Evolutionary conservation across 2,329 filamentous ascomycete genomes (phyloP).

Genomic region (Cadophora luteo-olivacea): DNA sequence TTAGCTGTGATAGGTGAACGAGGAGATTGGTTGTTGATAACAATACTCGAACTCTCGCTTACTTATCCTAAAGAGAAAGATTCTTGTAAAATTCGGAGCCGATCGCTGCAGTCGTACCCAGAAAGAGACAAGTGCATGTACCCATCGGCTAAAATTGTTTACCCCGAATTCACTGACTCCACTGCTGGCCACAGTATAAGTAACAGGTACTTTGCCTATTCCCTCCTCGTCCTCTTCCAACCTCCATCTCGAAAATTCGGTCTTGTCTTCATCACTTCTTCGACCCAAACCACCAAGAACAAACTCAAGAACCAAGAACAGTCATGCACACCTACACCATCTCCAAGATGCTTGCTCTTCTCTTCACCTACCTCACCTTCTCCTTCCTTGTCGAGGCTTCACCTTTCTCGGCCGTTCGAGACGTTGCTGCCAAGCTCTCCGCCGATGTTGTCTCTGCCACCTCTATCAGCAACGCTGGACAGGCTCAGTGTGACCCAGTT

Average conservation of each 20-base stretch:
- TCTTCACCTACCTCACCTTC: conserved; percentile 4
- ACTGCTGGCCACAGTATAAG: neutral
- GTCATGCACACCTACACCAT: neutral
- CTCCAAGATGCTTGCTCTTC: neutral
- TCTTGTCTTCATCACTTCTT: neutral
- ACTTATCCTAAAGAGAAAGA: neutral
- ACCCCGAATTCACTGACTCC: neutral
- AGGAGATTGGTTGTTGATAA: neutral
- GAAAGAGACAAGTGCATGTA: neutral
- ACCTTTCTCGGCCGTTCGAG: neutral
- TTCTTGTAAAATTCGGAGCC: neutral
- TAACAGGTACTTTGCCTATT: neutral
- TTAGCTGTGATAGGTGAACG: neutral
- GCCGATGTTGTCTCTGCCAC: neutral
- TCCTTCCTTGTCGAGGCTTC: neutral
- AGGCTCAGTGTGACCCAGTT: neutral
- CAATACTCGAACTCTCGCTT: neutral
- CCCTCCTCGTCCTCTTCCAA: neutral
- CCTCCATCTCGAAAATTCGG: neutral
- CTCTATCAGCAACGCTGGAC: neutral
- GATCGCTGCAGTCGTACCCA: neutral
- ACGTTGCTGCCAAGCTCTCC: neutral
- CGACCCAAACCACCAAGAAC: neutral
- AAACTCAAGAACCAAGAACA: neutral
- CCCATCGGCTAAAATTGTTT: neutral